Evolutionary conservation across 371 early-diverging fungal species (phyloP), one percentile per base, ranked within the genome.

Genomic region (Chytridiales sp.): DNA sequence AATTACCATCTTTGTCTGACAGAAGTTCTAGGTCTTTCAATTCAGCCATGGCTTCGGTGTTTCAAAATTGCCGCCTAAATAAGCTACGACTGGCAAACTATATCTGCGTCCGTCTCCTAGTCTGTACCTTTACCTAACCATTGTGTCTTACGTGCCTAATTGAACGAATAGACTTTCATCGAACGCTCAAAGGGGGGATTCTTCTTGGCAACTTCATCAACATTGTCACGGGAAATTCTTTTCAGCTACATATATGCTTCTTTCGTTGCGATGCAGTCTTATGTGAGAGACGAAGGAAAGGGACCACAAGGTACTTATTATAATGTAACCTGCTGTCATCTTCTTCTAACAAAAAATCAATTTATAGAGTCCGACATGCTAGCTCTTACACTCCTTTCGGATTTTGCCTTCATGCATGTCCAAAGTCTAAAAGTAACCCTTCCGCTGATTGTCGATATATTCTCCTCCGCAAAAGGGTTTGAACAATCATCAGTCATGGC

Each of bases 321-420:
- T 17, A 9, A 46, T 24, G 8, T 8, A 13, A 11, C 21, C 19
- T 30, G 21, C 8, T 11, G 8, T 6, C 50, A 13, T 8, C 22
- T 29, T 50, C 32, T 50, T 8, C 9, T 15, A 6, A 50, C 22
- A 13, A 15, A 13, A 50, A 9, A 13, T 13, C 13, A 22, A 15
- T 17, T 3, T 19, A 1, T n/a, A 46, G 58, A 58, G 17, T 47
- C 58, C 24, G 58, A 58, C 32, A 48, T 30, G 8, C 36, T 58
- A 1, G 48, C 48, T 47, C 46, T 58, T 15, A 58, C 58, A 13
- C 46, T 58, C 15, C 31, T 58, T 11, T 22, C 58, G 35, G 58
- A 58, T 19, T 46, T 19, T 29, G 32, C 32, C 21, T 48, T 58
- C 35, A 3, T 11, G 22, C 27, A 44, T 29, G 5, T 13, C 35